Conservation (phyloP, 176 grass and related monocot genomes). For the Alopecurus myosuroides region DNA sequence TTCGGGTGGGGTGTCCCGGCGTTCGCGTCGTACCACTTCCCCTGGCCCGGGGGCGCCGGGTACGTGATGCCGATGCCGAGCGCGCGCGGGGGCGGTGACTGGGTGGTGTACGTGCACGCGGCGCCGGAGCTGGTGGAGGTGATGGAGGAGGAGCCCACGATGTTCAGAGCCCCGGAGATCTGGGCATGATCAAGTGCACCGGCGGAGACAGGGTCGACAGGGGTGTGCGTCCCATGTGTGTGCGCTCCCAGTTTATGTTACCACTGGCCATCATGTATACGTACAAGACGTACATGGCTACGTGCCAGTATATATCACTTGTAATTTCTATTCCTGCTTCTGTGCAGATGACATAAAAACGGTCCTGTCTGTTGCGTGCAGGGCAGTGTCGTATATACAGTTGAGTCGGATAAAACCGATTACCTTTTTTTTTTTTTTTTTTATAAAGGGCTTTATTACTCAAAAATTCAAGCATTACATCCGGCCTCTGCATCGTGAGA, state of each 20-base stretch:
- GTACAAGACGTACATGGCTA: neutral
- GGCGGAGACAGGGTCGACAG: neutral
- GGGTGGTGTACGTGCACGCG: slow-evolving; percentile 62
- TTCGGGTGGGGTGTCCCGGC: slow-evolving; percentile 62
- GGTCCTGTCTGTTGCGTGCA: neutral
- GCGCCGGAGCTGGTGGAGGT: slow-evolving; percentile 40
- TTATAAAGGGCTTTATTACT: no score
- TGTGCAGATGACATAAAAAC: neutral
- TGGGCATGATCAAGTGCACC: neutral
- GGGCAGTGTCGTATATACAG: neutral
- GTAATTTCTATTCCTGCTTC: neutral
- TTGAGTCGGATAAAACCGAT: neutral
- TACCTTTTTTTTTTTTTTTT: no score
- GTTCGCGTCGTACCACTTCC: slow-evolving; percentile 77
- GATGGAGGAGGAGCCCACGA: slow-evolving; percentile 56
- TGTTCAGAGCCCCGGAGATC: slow-evolving; percentile 39
- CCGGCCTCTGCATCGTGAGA: no score
- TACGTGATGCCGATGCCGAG: slow-evolving; percentile 82
- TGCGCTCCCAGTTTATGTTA: neutral
- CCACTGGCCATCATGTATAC: neutral
- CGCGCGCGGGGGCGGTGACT: slow-evolving; percentile 45
- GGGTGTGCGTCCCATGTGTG: neutral
- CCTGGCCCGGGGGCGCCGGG: slow-evolving; percentile 46
- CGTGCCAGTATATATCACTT: neutral
- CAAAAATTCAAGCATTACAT: no score